Evolutionary conservation across 2,329 filamentous ascomycete species (phyloP), one percentile per base, ranked within the genome.

Genomic region (Microthyrium microscopicum): DNA sequence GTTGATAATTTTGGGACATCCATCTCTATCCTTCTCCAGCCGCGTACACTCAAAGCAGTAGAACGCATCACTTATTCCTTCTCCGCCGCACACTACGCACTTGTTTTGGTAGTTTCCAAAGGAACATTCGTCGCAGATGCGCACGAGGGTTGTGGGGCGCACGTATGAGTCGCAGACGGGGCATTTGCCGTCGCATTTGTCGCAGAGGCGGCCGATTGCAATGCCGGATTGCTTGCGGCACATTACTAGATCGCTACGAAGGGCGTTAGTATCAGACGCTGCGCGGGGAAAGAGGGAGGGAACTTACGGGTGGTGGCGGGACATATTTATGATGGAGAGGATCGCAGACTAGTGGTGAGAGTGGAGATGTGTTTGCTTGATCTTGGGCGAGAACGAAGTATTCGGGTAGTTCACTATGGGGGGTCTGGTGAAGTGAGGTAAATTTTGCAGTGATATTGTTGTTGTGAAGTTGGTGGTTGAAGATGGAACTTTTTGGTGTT

Each of bases 61-160:
- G 58, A 95, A 95, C 31, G 89, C 89, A 55, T 98, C 89, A 21
- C 80, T 89, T 54, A 98, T 98, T 20, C 89, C 89, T 61, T 55
- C 89, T 47, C 89, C 89, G 54, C 89, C 89, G 59, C 89, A 98
- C 27, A 98, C 89, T 45, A 98, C 84, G 55, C 89, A 98, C 60
- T 98, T 98, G 66, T 98, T 98, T 63, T 95, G 89, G 66, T 94
- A 98, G 68, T 98, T 98, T 52, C 89, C 89, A 57, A 98, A 98
- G 54, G 81, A 85, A 68, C 89, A 98, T 62, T 98, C 89, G 64
- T 98, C 89, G 66, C 89, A 98, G 63, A 98, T 95, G 51, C 87
- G 83, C 40, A 92, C 89, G 37, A 95, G 77, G 6, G 89, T 95
- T 19, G 89, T 98, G 9, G 89, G 89, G 12, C 89, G 85, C 42